These are phyloP conservation scores for Exophiala alcalophila DNA, from an alignment of 2,329 filamentous ascomycete species.

Conservation along the genomic window DNA sequence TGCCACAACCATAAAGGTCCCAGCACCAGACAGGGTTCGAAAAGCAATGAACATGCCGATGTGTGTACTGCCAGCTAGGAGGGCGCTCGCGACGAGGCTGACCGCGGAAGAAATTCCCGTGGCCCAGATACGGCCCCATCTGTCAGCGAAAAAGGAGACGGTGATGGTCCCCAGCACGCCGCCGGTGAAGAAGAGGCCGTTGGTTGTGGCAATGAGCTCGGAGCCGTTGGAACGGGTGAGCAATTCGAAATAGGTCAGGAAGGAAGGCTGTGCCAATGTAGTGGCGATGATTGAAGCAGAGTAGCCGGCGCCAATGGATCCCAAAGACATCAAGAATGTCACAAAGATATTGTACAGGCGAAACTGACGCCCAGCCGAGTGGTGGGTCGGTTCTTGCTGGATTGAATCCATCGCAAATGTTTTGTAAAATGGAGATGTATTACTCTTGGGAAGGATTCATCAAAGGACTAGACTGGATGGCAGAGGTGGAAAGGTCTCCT, in stretches of 20 bases:
- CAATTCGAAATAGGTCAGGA: conserved; percentile 40
- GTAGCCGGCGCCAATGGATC: conserved; percentile 18
- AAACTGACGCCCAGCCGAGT: too few species aligned
- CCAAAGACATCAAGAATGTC: conserved; percentile 11
- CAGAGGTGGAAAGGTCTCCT: too few species aligned
- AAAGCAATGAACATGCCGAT: conserved; percentile 35
- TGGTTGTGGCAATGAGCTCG: conserved; percentile 39
- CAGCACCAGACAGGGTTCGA: conserved; percentile 39
- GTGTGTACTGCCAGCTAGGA: conserved; percentile 35
- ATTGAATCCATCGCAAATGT: too few species aligned
- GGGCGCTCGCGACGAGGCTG: conserved; percentile 35
- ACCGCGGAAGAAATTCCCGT: conserved; percentile 37
- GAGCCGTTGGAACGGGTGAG: conserved; percentile 39
- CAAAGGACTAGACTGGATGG: too few species aligned
- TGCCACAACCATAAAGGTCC: conserved; percentile 30
- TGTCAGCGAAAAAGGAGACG: conserved; percentile 7
- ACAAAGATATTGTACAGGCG: conserved; percentile 18
- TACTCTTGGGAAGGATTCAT: too few species aligned
- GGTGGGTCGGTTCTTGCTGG: too few species aligned
- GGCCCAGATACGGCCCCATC: conserved; percentile 38
- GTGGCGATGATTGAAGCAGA: conserved; percentile 31
- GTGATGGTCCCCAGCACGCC: conserved; percentile 33
- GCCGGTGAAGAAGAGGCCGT: conserved; percentile 46
- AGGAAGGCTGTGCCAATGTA: conserved; percentile 40
- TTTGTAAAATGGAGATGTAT: too few species aligned